Evolutionary conservation across 768 basidiomycete species (phyloP).

Genomic region (Hericium alpestre): DNA sequence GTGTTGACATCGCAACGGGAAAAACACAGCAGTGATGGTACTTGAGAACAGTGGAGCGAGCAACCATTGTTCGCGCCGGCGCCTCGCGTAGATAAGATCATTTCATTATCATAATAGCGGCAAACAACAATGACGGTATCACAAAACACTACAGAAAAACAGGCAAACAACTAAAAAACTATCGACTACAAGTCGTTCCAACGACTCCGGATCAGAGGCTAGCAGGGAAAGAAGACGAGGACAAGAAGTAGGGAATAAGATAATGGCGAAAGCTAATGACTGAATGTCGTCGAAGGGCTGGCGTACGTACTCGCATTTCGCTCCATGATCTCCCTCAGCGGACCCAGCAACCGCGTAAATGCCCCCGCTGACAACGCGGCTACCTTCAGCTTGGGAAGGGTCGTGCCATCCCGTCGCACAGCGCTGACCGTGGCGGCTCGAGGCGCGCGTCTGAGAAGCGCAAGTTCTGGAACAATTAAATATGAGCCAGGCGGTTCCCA

Average conservation of each 20-base stretch:
- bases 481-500: constrained; percentile 15
- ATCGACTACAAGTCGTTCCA: neutral
- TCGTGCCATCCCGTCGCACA: constrained; percentile 33
- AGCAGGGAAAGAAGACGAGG: neutral
- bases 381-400: constrained; percentile 67
- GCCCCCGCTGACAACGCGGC: constrained; percentile 88
- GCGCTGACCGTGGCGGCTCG: constrained; percentile 97
- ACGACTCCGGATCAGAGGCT: neutral
- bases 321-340: constrained; percentile 88
- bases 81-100: neutral
- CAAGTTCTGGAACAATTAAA: constrained; percentile 53
- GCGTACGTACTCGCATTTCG: constrained; percentile 69
- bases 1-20: constrained; percentile 8
- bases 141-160: neutral
- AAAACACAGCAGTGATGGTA: no score
- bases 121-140: neutral
- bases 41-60: neutral
- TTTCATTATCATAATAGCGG: neutral
- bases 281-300: constrained; percentile 4
- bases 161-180: neutral
- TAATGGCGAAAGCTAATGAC: neutral
- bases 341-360: constrained; percentile 89
- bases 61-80: neutral
- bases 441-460: constrained; percentile 77
- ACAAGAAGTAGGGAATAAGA: neutral